Conservation (phyloP, 1,139 yeast species). For the Zygosaccharomyces pseudobailii region DNA sequence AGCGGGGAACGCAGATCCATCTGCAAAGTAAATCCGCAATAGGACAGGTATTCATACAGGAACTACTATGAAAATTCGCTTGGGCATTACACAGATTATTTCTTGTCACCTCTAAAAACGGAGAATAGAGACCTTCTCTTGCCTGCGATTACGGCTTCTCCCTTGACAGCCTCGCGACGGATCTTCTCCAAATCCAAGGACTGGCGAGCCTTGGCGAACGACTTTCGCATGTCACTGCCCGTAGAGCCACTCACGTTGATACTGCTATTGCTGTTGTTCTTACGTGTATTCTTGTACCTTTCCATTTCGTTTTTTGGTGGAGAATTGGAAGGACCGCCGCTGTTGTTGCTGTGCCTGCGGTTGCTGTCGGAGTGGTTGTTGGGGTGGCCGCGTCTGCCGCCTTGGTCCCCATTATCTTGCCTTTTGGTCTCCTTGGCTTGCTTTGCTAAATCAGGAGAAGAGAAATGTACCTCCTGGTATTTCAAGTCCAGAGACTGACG, state of each 20-base stretch:
- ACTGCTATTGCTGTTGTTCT: slow-evolving; percentile 17
- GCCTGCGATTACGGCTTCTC: slow-evolving; percentile 18
- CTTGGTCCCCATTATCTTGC: neutral
- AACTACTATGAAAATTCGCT: neutral
- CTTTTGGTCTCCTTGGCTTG: slow-evolving; percentile 8
- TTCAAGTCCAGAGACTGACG: slow-evolving; percentile 28
- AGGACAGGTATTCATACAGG: neutral
- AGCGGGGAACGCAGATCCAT: neutral
- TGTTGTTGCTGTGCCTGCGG: slow-evolving; percentile 4
- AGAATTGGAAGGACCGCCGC: slow-evolving; percentile 2
- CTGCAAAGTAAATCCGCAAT: neutral
- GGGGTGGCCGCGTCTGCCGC: slow-evolving; percentile 3
- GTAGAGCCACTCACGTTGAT: slow-evolving; percentile 12
- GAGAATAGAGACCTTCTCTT: slow-evolving; percentile 27
- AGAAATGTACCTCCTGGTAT: slow-evolving; percentile 28
- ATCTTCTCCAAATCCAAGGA: slow-evolving; percentile 29
- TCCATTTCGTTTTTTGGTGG: slow-evolving; percentile 17
- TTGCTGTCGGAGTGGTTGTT: neutral
- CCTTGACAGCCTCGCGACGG: slow-evolving; percentile 22
- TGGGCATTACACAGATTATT: neutral
- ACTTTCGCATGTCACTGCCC: slow-evolving; percentile 17
- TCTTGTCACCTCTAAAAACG: slow-evolving; percentile 20
- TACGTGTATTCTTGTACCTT: slow-evolving; percentile 12
- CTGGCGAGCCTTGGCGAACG: slow-evolving; percentile 26
- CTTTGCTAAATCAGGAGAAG: slow-evolving; percentile 19